Evolutionary conservation across 2,329 filamentous ascomycete genomes (phyloP).

Genomic region (Arthroderma sp.): DNA sequence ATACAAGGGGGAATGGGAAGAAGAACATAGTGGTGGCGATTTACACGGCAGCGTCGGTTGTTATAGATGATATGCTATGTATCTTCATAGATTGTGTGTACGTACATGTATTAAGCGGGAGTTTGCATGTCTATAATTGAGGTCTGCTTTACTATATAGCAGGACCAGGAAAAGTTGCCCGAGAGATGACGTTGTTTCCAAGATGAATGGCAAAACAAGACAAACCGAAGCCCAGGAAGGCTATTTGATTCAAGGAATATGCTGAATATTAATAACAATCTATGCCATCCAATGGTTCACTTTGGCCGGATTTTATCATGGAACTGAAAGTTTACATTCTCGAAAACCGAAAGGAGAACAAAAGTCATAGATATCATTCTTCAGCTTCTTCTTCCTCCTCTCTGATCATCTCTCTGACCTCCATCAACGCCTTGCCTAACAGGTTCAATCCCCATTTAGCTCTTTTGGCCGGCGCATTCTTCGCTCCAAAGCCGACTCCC

Average conservation of each 20-base stretch:
- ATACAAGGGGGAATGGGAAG: conserved; percentile 40
- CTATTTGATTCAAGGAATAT: not conserved
- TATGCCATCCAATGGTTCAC: not conserved
- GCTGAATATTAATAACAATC: not conserved
- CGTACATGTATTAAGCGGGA: no score
- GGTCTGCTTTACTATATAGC: not conserved
- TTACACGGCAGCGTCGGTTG: not conserved
- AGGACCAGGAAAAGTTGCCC: not conserved
- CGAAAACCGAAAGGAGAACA: not conserved
- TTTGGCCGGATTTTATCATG: no score
- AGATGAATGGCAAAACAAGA: not conserved
- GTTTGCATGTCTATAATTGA: not conserved
- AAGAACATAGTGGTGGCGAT: conserved; percentile 30
- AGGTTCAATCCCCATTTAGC: conserved; percentile 25
- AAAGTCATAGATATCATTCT: not conserved
- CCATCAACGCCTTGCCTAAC: conserved; percentile 25
- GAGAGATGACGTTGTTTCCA: not conserved
- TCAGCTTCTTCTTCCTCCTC: conserved; percentile 11
- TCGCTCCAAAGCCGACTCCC: conserved; percentile 25
- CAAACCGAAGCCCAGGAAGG: not conserved
- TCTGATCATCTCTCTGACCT: conserved; percentile 21
- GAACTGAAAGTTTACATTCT: no score
- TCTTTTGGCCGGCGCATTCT: conserved; percentile 20
- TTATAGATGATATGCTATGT: not conserved
- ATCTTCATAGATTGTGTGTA: not conserved